Base-by-base conservation (phyloP, 768 basidiomycete species). In the Dendrothele bispora region DNA sequence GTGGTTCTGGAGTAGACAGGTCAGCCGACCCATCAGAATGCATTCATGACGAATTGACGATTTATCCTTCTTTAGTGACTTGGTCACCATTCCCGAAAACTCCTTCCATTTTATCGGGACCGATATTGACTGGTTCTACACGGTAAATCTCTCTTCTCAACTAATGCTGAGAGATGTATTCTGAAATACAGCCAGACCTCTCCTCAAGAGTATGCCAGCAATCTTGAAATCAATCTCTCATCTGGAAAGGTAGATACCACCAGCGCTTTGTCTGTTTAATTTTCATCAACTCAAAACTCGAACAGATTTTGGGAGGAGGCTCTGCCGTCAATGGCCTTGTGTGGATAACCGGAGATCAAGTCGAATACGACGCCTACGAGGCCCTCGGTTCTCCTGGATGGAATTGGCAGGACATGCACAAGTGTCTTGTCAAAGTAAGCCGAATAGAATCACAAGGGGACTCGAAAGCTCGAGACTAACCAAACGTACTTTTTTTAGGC, bases 381-480 rank as follows among this genome's bases (percentile, higher is more conserved):
- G 48, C 54, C 12, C 54, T 73, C 20, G 62, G 61, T 2, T 55
- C 50, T 14, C 52, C 61, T 3, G 55, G 58, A 37, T 73, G 72
- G 71, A 68, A 66, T 39, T 73, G 71, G 70, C 53, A 65, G 12
- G 55, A 48, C 18, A 58, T 71, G 50, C 66, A 63, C 45, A 21
- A 39, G 24, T 62, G 57, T 14, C 70, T 73, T 67, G 61, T 56
- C 35, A 70, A 69, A 42, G 59, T 57, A 7, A 17, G 24, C 39
- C 15, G 14, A n/a, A 20, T 29, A 17, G 22, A 15, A 32, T 20
- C 15, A 10, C n/a, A n/a, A n/a, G n/a, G n/a, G n/a, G n/a, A n/a
- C n/a, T n/a, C n/a, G n/a, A n/a, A n/a, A n/a, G n/a, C n/a, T n/a
- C n/a, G n/a, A n/a, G n/a, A n/a, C n/a, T n/a, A n/a, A n/a, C n/a